These are phyloP conservation scores for Xanthoparmelia taractica DNA, from an alignment of 495 filamentous ascomycete species.

Conservation along the genomic window DNA sequence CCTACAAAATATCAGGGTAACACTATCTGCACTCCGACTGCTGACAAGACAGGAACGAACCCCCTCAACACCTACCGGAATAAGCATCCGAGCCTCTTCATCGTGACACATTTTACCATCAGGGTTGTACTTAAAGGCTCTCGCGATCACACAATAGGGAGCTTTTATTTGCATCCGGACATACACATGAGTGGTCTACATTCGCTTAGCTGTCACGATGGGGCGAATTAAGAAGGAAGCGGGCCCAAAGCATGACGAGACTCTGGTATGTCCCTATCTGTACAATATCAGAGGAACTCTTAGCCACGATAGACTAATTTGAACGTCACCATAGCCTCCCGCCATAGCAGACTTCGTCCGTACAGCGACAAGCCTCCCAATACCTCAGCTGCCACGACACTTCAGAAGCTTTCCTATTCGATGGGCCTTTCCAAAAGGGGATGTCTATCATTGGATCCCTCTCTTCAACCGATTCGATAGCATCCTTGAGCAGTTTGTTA, in stretches of 20 bases:
- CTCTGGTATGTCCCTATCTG: conserved; percentile 58
- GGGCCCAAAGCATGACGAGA: conserved; percentile 86
- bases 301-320: conserved; percentile 3
- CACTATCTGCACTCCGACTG: neutral
- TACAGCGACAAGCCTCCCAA: conserved; percentile 55
- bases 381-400: conserved; percentile 67
- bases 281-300: conserved; percentile 10
- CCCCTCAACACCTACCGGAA: neutral
- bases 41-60: conserved; percentile 11
- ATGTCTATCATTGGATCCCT: conserved; percentile 97
- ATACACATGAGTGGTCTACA: conserved; percentile 42
- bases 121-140: neutral
- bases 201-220: conserved; percentile 48
- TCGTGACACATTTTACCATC: neutral
- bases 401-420: conserved; percentile 71
- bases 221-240: conserved; percentile 96
- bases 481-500: conserved; percentile 71
- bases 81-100: neutral
- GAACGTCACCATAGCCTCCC: conserved; percentile 55
- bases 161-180: conserved; percentile 3
- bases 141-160: neutral
- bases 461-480: conserved; percentile 90
- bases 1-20: neutral
- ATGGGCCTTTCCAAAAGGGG: conserved; percentile 96
- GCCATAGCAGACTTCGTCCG: conserved; percentile 73